Conservation (phyloP, 768 basidiomycete genomes). For the Ramaria sp. region DNA sequence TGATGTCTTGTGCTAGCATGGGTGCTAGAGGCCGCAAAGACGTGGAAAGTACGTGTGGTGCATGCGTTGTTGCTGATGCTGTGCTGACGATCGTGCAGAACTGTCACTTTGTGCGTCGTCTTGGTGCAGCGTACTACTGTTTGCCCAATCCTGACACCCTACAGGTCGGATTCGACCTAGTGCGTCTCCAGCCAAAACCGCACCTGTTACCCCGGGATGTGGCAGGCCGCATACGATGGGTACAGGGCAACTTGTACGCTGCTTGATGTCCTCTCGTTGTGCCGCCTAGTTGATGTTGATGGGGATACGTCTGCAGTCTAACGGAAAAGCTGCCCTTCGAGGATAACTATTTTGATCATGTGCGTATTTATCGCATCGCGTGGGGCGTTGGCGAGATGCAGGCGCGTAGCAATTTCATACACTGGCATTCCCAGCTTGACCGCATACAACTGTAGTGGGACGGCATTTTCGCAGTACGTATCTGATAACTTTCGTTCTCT, state of each 20-base stretch:
- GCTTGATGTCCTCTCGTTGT: too few species aligned
- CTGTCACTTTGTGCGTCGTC: too few species aligned
- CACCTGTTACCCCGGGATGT: conserved; percentile 39
- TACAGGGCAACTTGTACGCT: conserved; percentile 68
- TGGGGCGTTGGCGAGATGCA: conserved; percentile 52
- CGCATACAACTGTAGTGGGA: conserved; percentile 49
- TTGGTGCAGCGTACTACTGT: too few species aligned
- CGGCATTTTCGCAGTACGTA: conserved; percentile 49
- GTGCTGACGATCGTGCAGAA: too few species aligned
- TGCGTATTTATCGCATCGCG: conserved; percentile 60
- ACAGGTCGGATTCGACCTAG: conserved; percentile 72
- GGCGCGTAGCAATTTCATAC: conserved; percentile 8
- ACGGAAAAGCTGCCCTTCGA: conserved; percentile 72
- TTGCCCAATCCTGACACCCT: background rate
- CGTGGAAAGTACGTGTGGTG: too few species aligned
- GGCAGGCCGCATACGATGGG: conserved; percentile 54
- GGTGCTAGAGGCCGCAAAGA: too few species aligned
- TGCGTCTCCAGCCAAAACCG: conserved; percentile 59
- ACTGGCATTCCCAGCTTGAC: conserved; percentile 3
- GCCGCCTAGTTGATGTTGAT: too few species aligned
- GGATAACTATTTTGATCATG: conserved; percentile 73
- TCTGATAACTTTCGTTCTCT: background rate
- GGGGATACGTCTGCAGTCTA: conserved; percentile 44
- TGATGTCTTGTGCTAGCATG: too few species aligned
- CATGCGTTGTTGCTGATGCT: too few species aligned